Evolutionary conservation across 2,329 filamentous ascomycete species (phyloP).

Genomic region (Lasiodiplodia sp.): DNA sequence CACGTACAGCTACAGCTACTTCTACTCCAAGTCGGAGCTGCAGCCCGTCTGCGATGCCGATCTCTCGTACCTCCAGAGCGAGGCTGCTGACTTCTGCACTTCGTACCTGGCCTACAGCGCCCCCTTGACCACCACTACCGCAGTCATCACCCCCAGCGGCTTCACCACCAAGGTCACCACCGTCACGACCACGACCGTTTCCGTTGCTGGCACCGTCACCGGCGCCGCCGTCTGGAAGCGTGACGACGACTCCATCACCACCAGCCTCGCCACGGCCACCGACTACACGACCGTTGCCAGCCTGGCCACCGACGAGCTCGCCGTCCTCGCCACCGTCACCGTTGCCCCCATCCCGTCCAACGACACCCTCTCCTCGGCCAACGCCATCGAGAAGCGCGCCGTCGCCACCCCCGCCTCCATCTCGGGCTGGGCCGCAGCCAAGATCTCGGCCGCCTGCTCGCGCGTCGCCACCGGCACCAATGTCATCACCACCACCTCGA

Average conservation of each 20-base stretch:
- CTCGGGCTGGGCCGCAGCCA: neutral
- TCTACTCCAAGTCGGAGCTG: neutral
- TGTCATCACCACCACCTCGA: neutral
- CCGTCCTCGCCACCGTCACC: neutral
- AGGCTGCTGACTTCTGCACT: conserved; percentile 6
- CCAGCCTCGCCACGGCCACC: neutral
- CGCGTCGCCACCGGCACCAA: neutral
- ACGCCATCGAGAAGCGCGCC: neutral
- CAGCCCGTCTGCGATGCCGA: conserved; percentile 7
- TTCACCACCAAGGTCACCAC: neutral
- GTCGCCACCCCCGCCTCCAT: neutral
- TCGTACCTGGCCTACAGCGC: conserved; percentile 6
- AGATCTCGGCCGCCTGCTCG: conserved; percentile 9
- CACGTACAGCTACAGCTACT: conserved; percentile 19
- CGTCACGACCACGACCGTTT: neutral
- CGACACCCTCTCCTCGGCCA: neutral
- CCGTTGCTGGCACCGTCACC: neutral
- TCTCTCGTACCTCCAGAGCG: neutral
- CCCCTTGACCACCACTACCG: neutral
- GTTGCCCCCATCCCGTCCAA: neutral
- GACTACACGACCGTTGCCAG: conserved; percentile 2
- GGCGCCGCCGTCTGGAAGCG: conserved; percentile 8
- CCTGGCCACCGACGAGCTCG: too few relatives aligned
- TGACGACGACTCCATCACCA: neutral
- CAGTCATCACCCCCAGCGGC: neutral